phyloP scores from a whole-genome alignment of 73 alveolate species.

The Blepharisma stoltei region DNA sequence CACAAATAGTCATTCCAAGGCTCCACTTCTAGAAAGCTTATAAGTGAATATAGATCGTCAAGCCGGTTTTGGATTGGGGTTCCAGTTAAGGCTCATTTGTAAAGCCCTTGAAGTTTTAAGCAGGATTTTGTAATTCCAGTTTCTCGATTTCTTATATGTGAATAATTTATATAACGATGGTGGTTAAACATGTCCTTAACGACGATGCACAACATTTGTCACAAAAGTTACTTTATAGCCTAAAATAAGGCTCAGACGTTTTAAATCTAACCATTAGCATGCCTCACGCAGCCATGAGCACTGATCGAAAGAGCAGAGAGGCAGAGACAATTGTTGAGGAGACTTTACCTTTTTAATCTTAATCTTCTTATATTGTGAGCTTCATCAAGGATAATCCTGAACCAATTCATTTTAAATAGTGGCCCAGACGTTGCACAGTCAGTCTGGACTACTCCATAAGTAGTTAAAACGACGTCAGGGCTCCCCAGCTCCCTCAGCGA shows the following conservation, averaged over 20 bases:
- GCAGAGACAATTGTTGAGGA: no score
- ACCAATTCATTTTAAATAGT: slow-evolving; percentile 38
- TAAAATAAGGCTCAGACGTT: no score
- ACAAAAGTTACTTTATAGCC: slow-evolving; percentile 30
- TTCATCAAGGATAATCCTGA: slow-evolving; percentile 50
- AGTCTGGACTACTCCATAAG: slow-evolving; percentile 49
- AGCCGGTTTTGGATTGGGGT: slow-evolving; percentile 51
- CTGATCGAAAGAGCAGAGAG: no score
- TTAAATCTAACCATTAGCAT: not conserved
- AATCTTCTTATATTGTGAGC: slow-evolving; percentile 26
- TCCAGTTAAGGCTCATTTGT: slow-evolving; percentile 65
- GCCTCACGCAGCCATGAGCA: no score
- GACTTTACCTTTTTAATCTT: no score
- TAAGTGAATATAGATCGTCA: slow-evolving; percentile 45
- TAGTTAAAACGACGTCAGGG: slow-evolving; percentile 44
- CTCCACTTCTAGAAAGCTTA: slow-evolving; percentile 44
- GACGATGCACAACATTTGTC: no score
- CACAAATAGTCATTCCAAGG: slow-evolving; percentile 63
- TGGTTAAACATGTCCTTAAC: no score
- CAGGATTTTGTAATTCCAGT: slow-evolving; percentile 42
- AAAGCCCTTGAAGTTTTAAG: slow-evolving; percentile 39
- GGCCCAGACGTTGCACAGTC: slow-evolving; percentile 36
- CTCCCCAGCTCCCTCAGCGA: slow-evolving; percentile 18
- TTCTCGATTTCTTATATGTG: slow-evolving; percentile 52
- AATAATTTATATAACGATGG: no score